A percentile compares a stretch with the other conserved stretches of the same genome.
phyloP scores from a whole-genome alignment of 257 asterid genomes.

The Buddleja alternifolia region DNA sequence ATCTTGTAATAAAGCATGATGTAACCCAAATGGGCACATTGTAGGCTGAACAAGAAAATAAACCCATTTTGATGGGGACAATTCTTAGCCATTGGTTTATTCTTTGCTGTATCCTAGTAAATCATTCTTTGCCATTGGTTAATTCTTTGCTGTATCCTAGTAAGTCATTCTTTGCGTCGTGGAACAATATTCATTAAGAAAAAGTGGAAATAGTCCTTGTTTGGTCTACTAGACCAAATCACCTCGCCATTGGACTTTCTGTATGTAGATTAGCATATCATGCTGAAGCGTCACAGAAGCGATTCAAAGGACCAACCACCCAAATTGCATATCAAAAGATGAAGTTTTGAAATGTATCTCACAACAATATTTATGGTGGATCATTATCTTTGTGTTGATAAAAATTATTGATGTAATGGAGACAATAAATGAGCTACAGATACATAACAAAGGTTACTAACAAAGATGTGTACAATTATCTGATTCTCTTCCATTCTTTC shows the following conservation, averaged over 20 bases:
- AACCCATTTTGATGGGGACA: conserved; percentile 12
- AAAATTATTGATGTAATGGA: conserved; percentile 4
- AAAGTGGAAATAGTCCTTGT: conserved; percentile 12
- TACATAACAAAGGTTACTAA: conserved; percentile 21
- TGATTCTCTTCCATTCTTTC: neutral
- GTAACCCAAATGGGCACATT: neutral
- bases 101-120: too few species aligned
- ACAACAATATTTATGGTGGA: neutral
- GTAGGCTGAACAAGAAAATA: conserved; percentile 16
- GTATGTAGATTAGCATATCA: conserved; percentile 2
- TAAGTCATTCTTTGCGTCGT: conserved; percentile 8
- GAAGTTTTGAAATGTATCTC: neutral
- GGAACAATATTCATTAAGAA: conserved; percentile 11
- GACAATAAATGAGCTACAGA: too few species aligned
- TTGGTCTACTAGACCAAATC: neutral
- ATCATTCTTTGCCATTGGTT: too few species aligned
- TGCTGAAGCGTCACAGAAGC: conserved; percentile 11
- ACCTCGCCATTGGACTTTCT: neutral
- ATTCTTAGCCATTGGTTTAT: neutral
- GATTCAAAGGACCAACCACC: neutral
- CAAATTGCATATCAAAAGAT: too few species aligned
- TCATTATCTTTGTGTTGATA: neutral
- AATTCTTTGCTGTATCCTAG: neutral
- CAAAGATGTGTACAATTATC: neutral
- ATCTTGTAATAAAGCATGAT: neutral